Base-by-base conservation (phyloP, 202 grass and related monocot species). In the Alloteropsis angusta region DNA sequence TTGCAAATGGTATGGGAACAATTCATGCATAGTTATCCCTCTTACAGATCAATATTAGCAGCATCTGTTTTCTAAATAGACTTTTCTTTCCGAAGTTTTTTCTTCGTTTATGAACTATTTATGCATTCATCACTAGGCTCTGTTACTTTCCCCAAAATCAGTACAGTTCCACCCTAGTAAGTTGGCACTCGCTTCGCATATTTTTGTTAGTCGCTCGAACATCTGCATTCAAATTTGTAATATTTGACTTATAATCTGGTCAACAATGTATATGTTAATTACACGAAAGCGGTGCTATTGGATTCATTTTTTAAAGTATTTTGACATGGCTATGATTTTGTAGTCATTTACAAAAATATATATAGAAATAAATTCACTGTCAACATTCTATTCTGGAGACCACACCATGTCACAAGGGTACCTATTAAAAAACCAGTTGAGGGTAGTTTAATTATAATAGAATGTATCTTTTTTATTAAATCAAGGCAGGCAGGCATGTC, bases 1-100 rank as follows among this genome's bases (percentile, higher is more conserved):
- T 95, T 87, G 50, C 83, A 74, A 41, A 85, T 80, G 96, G 96
- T 98, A 93, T 55, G 83, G 7, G 45, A 53, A 67, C 44, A 79
- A 74, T 46, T 72, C 35, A 68, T 47, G 26, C 16, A 7, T 36
- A 71, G 35, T 59, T 72, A 71, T 74, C 68, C 53, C 22, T 45
- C 68, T 48, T 67, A 26, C 8, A 74, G 0, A 53, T 73, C 41
- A 54, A 59, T 43, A 79, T 63, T 84, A 26, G 11, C 17, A 82
- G 38, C 19, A 35, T 58, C 11, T 1, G 1, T 52, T 64, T 41
- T 74, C 57, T 62, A 12, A 36, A 41, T 65, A 7, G 11, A 56
- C 22, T 65, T 64, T 36, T 59, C 58, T 66, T 56, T 34, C 5
- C 65, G 18, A 73, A 73, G 3, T 60, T 82, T 15, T 76, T 75